Evolutionary conservation across 2,329 filamentous ascomycete genomes (phyloP).

Genomic region (Xylaria sp.): DNA sequence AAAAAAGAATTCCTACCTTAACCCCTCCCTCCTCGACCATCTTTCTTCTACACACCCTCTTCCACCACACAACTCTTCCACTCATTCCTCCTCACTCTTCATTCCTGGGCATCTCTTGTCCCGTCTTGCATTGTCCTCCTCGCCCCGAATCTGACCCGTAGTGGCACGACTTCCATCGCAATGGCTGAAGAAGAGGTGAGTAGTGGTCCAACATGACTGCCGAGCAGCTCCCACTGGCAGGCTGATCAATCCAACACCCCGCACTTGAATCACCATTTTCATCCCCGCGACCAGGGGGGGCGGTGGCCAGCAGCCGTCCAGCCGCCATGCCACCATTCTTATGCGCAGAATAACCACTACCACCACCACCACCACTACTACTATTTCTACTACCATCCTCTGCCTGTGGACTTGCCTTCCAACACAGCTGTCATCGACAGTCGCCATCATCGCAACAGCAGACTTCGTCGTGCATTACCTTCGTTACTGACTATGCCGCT

Average conservation of each 20-base stretch:
- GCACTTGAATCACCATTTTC: constrained; percentile 38
- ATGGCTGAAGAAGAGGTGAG: constrained; percentile 69
- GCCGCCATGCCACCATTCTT: constrained; percentile 1
- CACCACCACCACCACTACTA: no score
- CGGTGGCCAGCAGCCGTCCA: constrained; percentile 23
- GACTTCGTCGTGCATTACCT: constrained; percentile 5
- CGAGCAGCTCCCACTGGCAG: constrained; percentile 11
- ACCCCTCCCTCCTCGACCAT: constrained; percentile 33
- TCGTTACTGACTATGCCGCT: constrained; percentile 36
- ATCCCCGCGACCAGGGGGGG: constrained; percentile 30
- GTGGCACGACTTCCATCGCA: constrained; percentile 57
- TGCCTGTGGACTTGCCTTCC: not conserved
- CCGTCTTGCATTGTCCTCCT: constrained; percentile 41
- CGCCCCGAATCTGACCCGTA: not conserved
- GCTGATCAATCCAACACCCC: constrained; percentile 35
- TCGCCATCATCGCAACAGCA: not conserved
- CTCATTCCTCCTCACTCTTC: constrained; percentile 39
- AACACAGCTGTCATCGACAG: not conserved
- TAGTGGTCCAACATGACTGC: constrained; percentile 29
- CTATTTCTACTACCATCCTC: no score
- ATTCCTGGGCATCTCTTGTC: constrained; percentile 37
- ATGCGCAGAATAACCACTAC: constrained; percentile 12
- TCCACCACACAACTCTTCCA: constrained; percentile 33
- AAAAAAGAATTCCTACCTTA: constrained; percentile 32
- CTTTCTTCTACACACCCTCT: constrained; percentile 35